These are phyloP conservation scores for Rugosomyces carneus DNA, from an alignment of 1,284 basidiomycete species.

Conservation along the genomic window DNA sequence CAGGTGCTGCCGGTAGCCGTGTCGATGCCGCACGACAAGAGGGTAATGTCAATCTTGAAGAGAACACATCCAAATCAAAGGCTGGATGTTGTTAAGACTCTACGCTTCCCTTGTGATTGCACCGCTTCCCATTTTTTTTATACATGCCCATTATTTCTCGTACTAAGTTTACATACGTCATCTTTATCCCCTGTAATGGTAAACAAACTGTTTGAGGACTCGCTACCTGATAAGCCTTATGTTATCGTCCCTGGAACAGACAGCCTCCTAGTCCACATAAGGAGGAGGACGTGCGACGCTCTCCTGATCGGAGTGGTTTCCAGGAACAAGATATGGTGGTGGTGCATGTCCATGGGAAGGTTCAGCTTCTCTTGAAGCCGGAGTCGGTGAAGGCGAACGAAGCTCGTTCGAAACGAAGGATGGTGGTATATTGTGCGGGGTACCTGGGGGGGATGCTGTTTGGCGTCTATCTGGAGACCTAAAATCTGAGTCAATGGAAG, in stretches of 20 bases:
- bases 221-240: conserved; percentile 1
- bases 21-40: conserved; percentile 46
- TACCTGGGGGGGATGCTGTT: conserved; percentile 29
- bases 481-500: conserved; percentile 75
- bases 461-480: conserved; percentile 46
- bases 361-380: conserved; percentile 26
- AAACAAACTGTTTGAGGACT: conserved; percentile 6
- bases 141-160: conserved; percentile 7
- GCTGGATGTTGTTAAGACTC: conserved; percentile 66
- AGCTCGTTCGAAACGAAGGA: conserved; percentile 26
- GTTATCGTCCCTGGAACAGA: not conserved
- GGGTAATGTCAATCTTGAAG: conserved; percentile 67
- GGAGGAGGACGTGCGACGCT: conserved; percentile 49
- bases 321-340: conserved; percentile 57
- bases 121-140: conserved; percentile 5
- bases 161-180: conserved; percentile 7
- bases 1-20: conserved; percentile 52
- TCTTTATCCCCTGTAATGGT: conserved; percentile 11
- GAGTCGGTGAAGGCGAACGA: conserved; percentile 22
- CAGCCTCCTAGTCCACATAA: conserved; percentile 40
- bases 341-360: conserved; percentile 43
- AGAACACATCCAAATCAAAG: conserved; percentile 60
- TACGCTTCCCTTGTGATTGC: not conserved
- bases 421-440: conserved; percentile 22
- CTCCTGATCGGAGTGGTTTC: conserved; percentile 36